A percentile compares a stretch with the other conserved stretches of the same genome.
These are phyloP conservation scores for Candida palmyrensis DNA, from an alignment of 805 yeast genomes.

Conservation along the genomic window DNA sequence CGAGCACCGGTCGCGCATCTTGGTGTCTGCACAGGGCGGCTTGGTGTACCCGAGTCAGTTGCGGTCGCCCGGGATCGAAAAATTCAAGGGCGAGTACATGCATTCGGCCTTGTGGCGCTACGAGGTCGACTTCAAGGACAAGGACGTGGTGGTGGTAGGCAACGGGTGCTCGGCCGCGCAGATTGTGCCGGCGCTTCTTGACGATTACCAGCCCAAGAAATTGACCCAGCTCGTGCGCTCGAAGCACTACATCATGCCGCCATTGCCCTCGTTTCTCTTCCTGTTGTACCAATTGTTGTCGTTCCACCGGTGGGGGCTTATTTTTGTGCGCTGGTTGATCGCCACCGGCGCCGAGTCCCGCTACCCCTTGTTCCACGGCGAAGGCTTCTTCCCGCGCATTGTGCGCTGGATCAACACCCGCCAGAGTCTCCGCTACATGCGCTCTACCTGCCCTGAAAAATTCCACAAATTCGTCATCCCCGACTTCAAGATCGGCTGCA, in stretches of 20 bases:
- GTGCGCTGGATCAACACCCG: conserved; percentile 20
- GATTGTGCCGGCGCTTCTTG: conserved; percentile 32
- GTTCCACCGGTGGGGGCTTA: conserved; percentile 21
- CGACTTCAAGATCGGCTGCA: conserved; percentile 37
- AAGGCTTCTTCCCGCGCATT: conserved; percentile 19
- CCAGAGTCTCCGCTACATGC: conserved; percentile 21
- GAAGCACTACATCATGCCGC: conserved; percentile 36
- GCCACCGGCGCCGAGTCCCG: conserved; percentile 26
- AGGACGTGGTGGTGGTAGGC: conserved; percentile 35
- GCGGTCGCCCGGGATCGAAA: conserved; percentile 25
- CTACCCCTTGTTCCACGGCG: conserved; percentile 31
- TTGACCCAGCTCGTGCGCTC: conserved; percentile 31
- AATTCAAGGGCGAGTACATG: conserved; percentile 33
- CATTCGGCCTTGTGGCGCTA: conserved; percentile 39
- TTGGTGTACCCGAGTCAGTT: conserved; percentile 32
- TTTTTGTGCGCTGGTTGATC: conserved; percentile 23
- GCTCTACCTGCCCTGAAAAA: conserved; percentile 22
- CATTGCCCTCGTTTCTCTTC: conserved; percentile 21
- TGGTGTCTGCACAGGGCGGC: conserved; percentile 28
- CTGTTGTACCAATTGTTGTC: conserved; percentile 19
- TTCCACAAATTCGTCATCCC: conserved; percentile 31
- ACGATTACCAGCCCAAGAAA: conserved; percentile 18
- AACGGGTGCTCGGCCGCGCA: conserved; percentile 41
- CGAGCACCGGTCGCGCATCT: conserved; percentile 23
- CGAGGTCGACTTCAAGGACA: conserved; percentile 24